These are phyloP conservation scores for Dryas alaskensis DNA, from an alignment of 306 rosid species.

Conservation along the genomic window DNA sequence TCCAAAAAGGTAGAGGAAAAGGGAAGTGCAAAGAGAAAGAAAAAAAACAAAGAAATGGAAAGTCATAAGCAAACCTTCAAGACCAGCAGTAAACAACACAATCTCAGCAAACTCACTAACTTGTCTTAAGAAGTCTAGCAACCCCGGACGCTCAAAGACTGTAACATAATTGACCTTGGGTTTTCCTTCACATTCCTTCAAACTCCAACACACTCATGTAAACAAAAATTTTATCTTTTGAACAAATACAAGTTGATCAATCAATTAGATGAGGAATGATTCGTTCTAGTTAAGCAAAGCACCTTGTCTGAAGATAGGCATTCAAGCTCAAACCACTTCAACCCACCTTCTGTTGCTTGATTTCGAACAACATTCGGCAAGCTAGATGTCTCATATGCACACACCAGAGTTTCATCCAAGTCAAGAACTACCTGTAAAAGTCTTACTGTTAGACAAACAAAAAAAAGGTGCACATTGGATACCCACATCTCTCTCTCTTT, in stretches of 20 bases:
- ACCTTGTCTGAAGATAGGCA: slow-evolving; percentile 83
- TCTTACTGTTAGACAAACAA: neutral
- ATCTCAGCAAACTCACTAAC: slow-evolving; percentile 78
- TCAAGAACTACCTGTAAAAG: slow-evolving; percentile 77
- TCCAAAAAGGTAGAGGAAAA: neutral
- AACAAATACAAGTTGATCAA: neutral
- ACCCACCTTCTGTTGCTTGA: slow-evolving; percentile 85
- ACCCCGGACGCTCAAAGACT: slow-evolving; percentile 95
- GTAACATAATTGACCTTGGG: slow-evolving; percentile 84
- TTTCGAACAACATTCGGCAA: slow-evolving; percentile 59
- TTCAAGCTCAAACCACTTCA: slow-evolving; percentile 88
- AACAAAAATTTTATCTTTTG: neutral
- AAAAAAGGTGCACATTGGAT: neutral
- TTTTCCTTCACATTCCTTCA: slow-evolving; percentile 81
- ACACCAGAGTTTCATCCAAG: slow-evolving; percentile 90
- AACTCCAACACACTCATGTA: slow-evolving; percentile 21
- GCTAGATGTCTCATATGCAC: slow-evolving; percentile 86
- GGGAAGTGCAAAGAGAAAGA: neutral
- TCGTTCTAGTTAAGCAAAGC: slow-evolving; percentile 13
- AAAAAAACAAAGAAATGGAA: neutral
- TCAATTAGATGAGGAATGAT: slow-evolving; percentile 3
- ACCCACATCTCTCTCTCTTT: neutral
- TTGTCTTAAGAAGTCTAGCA: slow-evolving; percentile 73
- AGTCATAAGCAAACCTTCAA: slow-evolving; percentile 65
- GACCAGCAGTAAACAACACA: slow-evolving; percentile 96